phyloP scores from a whole-genome alignment of 495 filamentous ascomycete genomes.

The Apodospora peruviana region DNA sequence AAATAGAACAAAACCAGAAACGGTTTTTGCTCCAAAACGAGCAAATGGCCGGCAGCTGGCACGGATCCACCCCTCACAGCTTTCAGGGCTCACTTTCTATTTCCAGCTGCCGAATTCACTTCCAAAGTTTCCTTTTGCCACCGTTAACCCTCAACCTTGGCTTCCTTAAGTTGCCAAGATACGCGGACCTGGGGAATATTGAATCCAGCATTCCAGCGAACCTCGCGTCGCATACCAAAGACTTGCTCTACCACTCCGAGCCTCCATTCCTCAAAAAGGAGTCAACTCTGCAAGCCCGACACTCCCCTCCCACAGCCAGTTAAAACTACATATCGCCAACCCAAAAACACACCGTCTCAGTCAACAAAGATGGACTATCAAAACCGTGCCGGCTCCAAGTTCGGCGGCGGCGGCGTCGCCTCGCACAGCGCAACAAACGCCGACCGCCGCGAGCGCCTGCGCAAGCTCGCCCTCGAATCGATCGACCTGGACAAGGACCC shows the following conservation, averaged over 20 bases:
- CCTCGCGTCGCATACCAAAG: too few species aligned
- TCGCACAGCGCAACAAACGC: slow-evolving; percentile 91
- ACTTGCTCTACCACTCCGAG: too few species aligned
- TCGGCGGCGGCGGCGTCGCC: slow-evolving; percentile 95
- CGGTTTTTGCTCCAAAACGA: too few species aligned
- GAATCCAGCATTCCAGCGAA: too few species aligned
- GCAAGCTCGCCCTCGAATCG: slow-evolving; percentile 94
- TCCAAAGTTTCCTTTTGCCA: not conserved
- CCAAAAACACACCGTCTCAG: too few species aligned
- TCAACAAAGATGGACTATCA: slow-evolving; percentile 54
- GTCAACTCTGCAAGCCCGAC: too few species aligned
- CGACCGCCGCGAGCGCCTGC: slow-evolving; percentile 92
- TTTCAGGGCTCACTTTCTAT: not conserved
- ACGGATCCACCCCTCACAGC: not conserved
- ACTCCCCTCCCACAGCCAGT: not conserved
- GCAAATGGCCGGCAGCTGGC: too few species aligned
- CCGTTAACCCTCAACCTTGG: not conserved
- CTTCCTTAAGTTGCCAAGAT: not conserved
- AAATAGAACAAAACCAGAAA: too few species aligned
- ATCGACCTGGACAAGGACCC: slow-evolving; percentile 99
- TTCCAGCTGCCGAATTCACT: not conserved
- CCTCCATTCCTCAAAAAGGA: too few species aligned
- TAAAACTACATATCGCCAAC: not conserved
- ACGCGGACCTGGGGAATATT: too few species aligned
- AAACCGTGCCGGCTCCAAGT: slow-evolving; percentile 96